Conservation (phyloP, 1,284 basidiomycete species). For the Melampsora americana region DNA sequence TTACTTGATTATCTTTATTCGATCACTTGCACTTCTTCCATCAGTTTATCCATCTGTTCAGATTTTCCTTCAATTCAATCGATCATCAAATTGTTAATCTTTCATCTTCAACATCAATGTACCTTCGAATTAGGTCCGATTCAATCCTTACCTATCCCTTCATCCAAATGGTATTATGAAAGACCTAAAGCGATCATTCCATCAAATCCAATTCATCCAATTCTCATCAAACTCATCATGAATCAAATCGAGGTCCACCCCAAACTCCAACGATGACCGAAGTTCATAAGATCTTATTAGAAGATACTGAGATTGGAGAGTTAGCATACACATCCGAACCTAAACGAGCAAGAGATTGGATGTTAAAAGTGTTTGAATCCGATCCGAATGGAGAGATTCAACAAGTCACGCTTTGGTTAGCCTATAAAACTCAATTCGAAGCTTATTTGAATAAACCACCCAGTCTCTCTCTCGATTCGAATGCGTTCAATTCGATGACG, state of each 20-base stretch:
- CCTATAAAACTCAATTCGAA: slow-evolving; percentile 41
- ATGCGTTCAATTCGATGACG: background rate
- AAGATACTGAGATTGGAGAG: slow-evolving; percentile 15
- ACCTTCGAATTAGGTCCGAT: slow-evolving; percentile 4
- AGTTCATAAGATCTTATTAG: slow-evolving; percentile 8
- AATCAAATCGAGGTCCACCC: background rate
- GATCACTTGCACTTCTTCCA: background rate
- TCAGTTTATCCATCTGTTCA: slow-evolving; percentile 2
- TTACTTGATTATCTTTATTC: slow-evolving; percentile 36
- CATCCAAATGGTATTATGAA: slow-evolving; percentile 25
- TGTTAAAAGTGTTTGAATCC: slow-evolving; percentile 30
- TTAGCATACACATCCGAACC: slow-evolving; percentile 27
- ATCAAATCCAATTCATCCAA: background rate
- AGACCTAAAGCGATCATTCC: background rate
- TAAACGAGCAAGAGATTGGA: slow-evolving; percentile 24
- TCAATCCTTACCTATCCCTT: slow-evolving; percentile 8
- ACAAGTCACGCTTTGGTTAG: slow-evolving; percentile 40
- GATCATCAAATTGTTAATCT: slow-evolving; percentile 12
- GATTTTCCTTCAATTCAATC: slow-evolving; percentile 11
- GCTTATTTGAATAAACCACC: background rate
- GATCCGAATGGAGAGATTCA: slow-evolving; percentile 28
- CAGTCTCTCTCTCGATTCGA: background rate
- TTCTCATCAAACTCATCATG: background rate
- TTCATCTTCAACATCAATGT: slow-evolving; percentile 24
- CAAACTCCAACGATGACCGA: slow-evolving; percentile 39